These are phyloP conservation scores for Lophiotrema nucula DNA, from an alignment of 495 filamentous ascomycete genomes.

Conservation along the genomic window DNA sequence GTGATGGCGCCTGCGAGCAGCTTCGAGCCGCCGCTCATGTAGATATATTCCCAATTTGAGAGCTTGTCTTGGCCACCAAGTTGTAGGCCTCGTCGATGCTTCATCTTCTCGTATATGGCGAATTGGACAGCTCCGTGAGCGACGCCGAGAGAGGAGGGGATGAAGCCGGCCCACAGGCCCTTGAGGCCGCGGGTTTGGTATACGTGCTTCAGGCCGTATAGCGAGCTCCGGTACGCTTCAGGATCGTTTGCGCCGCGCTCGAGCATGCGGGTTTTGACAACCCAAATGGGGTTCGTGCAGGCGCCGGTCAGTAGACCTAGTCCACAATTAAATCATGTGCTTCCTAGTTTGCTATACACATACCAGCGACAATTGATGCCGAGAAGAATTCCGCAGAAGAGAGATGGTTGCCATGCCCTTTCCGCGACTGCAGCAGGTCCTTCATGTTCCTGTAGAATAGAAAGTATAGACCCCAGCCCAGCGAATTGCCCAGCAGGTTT, in stretches of 20 bases:
- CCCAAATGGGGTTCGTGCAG: slow-evolving; percentile 95
- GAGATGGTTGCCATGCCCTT: slow-evolving; percentile 43
- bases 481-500: slow-evolving; percentile 86
- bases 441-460: slow-evolving; percentile 64
- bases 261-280: slow-evolving; percentile 97
- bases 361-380: slow-evolving; percentile 74
- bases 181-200: slow-evolving; percentile 64
- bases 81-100: slow-evolving; percentile 53
- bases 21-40: slow-evolving; percentile 78
- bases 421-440: slow-evolving; percentile 41
- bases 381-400: slow-evolving; percentile 78
- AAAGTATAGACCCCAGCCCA: slow-evolving; percentile 92
- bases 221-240: slow-evolving; percentile 79
- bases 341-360: slow-evolving; percentile 14
- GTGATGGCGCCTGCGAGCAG: slow-evolving; percentile 81
- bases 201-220: slow-evolving; percentile 63
- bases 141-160: slow-evolving; percentile 85
- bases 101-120: slow-evolving; percentile 87
- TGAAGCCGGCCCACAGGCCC: slow-evolving; percentile 81
- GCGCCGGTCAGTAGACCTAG: slow-evolving; percentile 67
- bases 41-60: slow-evolving; percentile 72
- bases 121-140: slow-evolving; percentile 94
- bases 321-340: slow-evolving; percentile 4
- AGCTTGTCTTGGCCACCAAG: slow-evolving; percentile 48
- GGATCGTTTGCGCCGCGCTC: slow-evolving; percentile 68